A percentile compares a stretch with the other conserved stretches of the same genome.
Conservation (phyloP, 2,329 filamentous ascomycete genomes). For the Neopestalotiopsis rosae region DNA sequence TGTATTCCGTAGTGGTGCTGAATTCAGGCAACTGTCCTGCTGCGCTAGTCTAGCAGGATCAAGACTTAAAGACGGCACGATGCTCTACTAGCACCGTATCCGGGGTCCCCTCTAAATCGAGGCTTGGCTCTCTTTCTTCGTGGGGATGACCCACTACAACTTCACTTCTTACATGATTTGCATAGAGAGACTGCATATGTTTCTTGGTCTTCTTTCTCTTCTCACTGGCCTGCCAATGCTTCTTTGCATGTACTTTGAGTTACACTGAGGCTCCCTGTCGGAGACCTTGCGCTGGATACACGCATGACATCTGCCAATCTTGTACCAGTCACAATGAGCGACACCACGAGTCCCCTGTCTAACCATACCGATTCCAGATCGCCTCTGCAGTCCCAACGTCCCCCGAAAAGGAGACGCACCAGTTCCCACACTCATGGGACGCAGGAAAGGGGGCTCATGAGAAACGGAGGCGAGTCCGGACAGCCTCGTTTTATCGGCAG, state of each 20-base stretch:
- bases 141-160: not conserved
- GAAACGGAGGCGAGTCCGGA: conserved; percentile 50
- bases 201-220: no score
- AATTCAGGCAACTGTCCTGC: no score
- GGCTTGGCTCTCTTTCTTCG: not conserved
- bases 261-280: no score
- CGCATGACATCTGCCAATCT: no score
- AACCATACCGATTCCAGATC: conserved; percentile 9
- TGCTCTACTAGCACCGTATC: not conserved
- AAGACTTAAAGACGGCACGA: not conserved
- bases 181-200: not conserved
- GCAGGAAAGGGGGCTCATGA: conserved; percentile 49
- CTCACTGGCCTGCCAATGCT: no score
- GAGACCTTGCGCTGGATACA: no score
- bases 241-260: no score
- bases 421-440: not conserved
- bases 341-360: not conserved
- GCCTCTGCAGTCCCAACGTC: not conserved
- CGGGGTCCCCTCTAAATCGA: not conserved
- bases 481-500: conserved; percentile 61
- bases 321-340: not conserved
- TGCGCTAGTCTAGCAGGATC: not conserved
- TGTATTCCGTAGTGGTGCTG: no score
- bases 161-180: not conserved
- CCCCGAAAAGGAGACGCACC: conserved; percentile 7